Evolutionary conservation across 768 basidiomycete species (phyloP).

Genomic region (Mycena haematopus): DNA sequence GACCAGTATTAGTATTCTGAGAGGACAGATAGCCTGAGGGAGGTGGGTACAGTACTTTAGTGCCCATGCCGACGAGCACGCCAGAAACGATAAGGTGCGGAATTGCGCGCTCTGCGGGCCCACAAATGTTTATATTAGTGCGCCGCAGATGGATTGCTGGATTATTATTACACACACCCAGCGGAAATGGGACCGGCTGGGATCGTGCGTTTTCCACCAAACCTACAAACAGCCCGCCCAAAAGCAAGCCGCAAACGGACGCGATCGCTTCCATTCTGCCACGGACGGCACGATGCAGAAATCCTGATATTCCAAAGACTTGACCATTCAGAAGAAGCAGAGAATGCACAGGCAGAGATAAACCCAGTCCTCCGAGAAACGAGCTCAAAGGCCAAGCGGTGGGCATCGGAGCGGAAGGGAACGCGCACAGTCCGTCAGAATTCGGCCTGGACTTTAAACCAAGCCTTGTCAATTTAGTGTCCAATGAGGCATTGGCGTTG

Average conservation of each 20-base stretch:
- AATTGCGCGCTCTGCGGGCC: slow-evolving; percentile 16
- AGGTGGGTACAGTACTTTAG: slow-evolving; percentile 48
- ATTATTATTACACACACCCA: no score
- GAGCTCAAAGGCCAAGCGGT: slow-evolving; percentile 40
- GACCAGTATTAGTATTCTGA: slow-evolving; percentile 10
- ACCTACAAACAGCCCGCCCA: slow-evolving; percentile 54
- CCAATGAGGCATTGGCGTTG: neutral
- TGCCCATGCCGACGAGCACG: slow-evolving; percentile 62
- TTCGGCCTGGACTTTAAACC: slow-evolving; percentile 4
- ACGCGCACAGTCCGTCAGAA: neutral
- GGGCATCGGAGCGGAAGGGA: slow-evolving; percentile 6
- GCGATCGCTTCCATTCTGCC: slow-evolving; percentile 51
- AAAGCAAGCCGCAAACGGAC: slow-evolving; percentile 52
- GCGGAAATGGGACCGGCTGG: slow-evolving; percentile 33
- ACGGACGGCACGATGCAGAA: slow-evolving; percentile 56
- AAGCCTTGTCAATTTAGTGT: neutral
- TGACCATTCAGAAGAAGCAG: slow-evolving; percentile 60
- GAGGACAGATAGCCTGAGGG: neutral
- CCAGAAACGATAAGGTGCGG: slow-evolving; percentile 51
- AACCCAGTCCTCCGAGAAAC: slow-evolving; percentile 59
- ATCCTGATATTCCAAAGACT: slow-evolving; percentile 67
- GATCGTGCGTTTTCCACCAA: slow-evolving; percentile 45
- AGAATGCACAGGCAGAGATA: slow-evolving; percentile 58
- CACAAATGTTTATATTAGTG: no score
- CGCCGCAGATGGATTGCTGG: no score